Base-by-base conservation (phyloP, 768 basidiomycete species). In the Naganishia kalamii region DNA sequence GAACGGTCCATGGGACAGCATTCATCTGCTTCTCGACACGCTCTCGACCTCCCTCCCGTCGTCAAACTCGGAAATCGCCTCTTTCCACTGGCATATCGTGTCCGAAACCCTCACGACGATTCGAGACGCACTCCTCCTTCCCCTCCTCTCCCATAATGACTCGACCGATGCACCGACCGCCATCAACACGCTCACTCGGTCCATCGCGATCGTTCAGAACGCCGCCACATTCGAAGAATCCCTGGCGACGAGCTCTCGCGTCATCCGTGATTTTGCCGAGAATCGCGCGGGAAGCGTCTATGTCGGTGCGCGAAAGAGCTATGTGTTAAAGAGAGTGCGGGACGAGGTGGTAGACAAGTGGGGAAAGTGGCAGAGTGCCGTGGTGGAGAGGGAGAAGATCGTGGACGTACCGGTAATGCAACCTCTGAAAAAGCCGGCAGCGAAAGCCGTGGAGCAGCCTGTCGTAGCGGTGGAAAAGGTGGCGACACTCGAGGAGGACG, bases 381-480 rank as follows among this genome's bases (percentile, higher is more conserved):
- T 46, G 32, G 62, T 68, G 8, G 54, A 60, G 54, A 59, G 62
- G 50, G 66, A 67, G 35, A 59, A 30, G 27, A 59, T 41, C 3
- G 49, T 65, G 2, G 43, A 23, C 3, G 32, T 37, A 6, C 19
- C 37, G n/a, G 35, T 23, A 10, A 29, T 44, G 37, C 11, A 23
- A 30, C 40, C 21, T n/a, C n/a, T n/a, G 32, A 37, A 35, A 33
- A 57, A 54, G 30, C 21, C 4, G 19, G 4, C 48, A 27, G 32
- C 46, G 21, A 25, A 25, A 32, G 25, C 6, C 48, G 54, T 13
- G 21, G n/a, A 23, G 11, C 11, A 41, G 23, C 23, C 8, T 21
- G 37, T 35, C 35, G n/a, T 4, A 10, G 27, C 40, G 46, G 43
- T 6, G 17, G 60, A 63, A 37, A 13, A 23, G 23, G n/a, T 19